Evolutionary conservation across 805 yeast genomes (phyloP), one percentile per base, ranked within the genome.

Genomic region (Ogataea naganishii): DNA sequence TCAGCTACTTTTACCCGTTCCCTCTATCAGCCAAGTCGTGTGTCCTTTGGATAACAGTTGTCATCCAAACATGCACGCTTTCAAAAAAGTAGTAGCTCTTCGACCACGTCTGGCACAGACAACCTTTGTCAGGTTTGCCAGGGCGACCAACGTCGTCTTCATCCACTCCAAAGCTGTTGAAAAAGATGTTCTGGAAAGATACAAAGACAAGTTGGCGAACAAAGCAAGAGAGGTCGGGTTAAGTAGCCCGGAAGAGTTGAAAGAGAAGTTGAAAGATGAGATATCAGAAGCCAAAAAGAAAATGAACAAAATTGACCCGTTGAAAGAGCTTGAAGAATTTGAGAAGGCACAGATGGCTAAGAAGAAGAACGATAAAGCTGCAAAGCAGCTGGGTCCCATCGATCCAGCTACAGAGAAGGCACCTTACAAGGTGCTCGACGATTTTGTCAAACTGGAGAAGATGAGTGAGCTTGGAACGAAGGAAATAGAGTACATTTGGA

Each of bases 401-500:
- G 56, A 52, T 27, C 53, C 68, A 5, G 49, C 50, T 6, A 49
- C 51, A 9, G 49, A 52, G 3, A 31, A 34, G 18, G 37, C 37
- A 8, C 85, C 89, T 4, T 82, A 67, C 56, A 85, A 85, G 55
- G 75, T 83, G 0, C 60, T 92, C 31, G 63, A 68, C 26, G 73
- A 88, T 1, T 89, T 63, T 51, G 53, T 92, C 23, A 86, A 83
- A 32, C 62, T 74, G 6, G 80, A 69, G 1, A 88, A 85, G 51
- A 41, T 84, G 27, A 36, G 56, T 28, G 65, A 61, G 4, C 66
- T 88, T 30, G 67, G 72, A 0, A 43, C 52, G 4, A 64, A 69
- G 37, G 94, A 84, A 44, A 61, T 89, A 30, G 94, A 82, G 44
- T 67, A 70, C 43, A 58, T 92, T 13, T 92, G 98, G 98, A 75